Evolutionary conservation across 2,329 filamentous ascomycete species (phyloP), one percentile per base, ranked within the genome.

Genomic region (Biscogniauxia marginata): DNA sequence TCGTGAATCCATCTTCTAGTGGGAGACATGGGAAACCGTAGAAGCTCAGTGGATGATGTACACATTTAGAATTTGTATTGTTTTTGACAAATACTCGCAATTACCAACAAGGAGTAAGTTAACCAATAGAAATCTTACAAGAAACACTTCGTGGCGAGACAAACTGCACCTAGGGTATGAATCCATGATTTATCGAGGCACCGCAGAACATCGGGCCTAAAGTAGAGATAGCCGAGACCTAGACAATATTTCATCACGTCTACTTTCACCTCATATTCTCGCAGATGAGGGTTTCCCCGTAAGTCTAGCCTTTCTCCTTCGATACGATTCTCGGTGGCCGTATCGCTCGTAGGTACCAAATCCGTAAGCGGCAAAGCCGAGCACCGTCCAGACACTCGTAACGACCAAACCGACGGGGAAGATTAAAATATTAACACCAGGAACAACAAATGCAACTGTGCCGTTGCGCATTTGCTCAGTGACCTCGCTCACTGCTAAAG

Each of bases 351-450:
- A 79, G 4, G 87, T 90, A 54, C 89, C 89, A 55, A 81, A 80
- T 3, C 81, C 87, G 59, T 88, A 83, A 20, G 80, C 83, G 0
- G 71, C 70, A 6, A 85, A 50, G 22, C 86, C 83, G 19, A 88
- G 58, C 0, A 80, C 60, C 1, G 84, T 71, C 87, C 89, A 92
- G 11, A 81, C 66, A 43, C 80, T 74, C 2, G 83, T 88, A 64
- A 92, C 79, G 62, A 90, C 75, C n/a, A 88, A 75, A 18, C 89
- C 89, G 24, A 87, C 75, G 7, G 89, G 88, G 71, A 89, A 86
- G 58, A 91, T 83, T 65, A 89, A 77, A 53, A 91, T 79, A 58
- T 83, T 80, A 43, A 84, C 80, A 46, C 89, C 89, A 0, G 89
- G 89, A 1, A 92, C 75, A 13, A 90, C 77, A 63, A 91, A 91